A percentile compares a stretch with the other conserved stretches of the same genome.
Conservation (phyloP, 1,284 basidiomycete genomes). For the Ceratorhiza oryzae-sativae region DNA sequence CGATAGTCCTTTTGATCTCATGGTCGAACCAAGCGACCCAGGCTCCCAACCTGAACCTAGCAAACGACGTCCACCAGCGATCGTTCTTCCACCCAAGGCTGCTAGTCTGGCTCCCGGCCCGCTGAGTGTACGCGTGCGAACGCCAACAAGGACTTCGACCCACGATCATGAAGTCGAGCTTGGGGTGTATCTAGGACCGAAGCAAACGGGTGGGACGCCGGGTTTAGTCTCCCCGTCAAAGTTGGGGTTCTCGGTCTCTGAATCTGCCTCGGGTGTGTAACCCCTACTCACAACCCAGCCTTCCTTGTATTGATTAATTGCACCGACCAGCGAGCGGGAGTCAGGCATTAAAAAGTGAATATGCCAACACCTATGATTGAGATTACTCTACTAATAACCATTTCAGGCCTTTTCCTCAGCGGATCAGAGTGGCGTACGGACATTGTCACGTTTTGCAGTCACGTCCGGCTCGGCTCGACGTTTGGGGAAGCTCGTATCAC, state of each 20-base stretch:
- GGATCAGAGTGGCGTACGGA: constrained; percentile 1
- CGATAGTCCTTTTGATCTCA: no score
- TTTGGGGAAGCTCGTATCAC: constrained; percentile 1
- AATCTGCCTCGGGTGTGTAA: neutral
- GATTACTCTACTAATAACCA: neutral
- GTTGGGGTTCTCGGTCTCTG: no score
- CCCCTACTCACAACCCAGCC: neutral
- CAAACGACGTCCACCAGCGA: neutral
- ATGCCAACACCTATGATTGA: neutral
- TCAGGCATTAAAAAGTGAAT: neutral
- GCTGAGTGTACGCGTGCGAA: neutral
- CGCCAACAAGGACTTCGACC: neutral
- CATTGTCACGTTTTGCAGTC: constrained; percentile 26
- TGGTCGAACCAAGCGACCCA: no score
- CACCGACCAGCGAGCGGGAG: neutral
- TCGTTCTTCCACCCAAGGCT: neutral
- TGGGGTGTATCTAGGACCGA: neutral
- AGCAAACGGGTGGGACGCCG: no score
- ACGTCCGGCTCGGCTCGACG: neutral
- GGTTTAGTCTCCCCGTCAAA: no score
- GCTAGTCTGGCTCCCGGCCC: neutral
- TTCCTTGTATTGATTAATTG: neutral
- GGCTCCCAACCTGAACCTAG: neutral
- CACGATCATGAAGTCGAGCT: neutral
- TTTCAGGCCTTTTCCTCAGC: neutral